phyloP scores from a whole-genome alignment of 345 rosid species.

The Eucalyptus microcorys region DNA sequence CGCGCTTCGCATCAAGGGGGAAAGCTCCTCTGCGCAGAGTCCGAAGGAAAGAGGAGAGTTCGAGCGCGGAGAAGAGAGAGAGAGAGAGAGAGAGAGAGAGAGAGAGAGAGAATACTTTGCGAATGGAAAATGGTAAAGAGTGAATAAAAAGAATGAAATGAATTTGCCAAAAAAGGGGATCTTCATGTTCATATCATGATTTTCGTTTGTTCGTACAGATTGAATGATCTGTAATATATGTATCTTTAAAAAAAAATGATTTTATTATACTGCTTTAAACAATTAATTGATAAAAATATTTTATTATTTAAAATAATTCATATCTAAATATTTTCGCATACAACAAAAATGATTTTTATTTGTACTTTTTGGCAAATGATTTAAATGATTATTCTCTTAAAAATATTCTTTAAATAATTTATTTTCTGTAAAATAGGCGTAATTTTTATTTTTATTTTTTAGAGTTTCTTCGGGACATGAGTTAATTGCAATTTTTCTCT shows the following conservation, averaged over 20 bases:
- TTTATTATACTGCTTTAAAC: no score
- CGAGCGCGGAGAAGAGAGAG: not conserved
- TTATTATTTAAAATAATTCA: no score
- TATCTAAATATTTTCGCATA: no score
- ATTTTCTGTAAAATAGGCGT: accelerated
- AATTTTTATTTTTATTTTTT: no score
- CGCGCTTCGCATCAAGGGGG: not conserved
- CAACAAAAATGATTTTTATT: no score
- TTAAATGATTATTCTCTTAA: no score
- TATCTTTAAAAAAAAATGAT: not conserved
- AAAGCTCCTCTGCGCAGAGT: not conserved
- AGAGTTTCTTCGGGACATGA: no score
- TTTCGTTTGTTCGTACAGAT: not conserved
- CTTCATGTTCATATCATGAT: not conserved
- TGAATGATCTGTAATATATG: no score
- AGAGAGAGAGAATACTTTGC: not conserved
- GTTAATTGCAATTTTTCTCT: not conserved
- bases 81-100: not conserved
- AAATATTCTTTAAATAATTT: no score
- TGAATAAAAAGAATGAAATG: not conserved
- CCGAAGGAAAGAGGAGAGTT: not conserved
- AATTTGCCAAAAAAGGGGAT: not conserved
- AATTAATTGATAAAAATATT: no score
- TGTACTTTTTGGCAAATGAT: no score
- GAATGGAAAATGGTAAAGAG: not conserved